phyloP scores from a whole-genome alignment of 2,329 filamentous ascomycete genomes.

The Fusarium bulbicola region DNA sequence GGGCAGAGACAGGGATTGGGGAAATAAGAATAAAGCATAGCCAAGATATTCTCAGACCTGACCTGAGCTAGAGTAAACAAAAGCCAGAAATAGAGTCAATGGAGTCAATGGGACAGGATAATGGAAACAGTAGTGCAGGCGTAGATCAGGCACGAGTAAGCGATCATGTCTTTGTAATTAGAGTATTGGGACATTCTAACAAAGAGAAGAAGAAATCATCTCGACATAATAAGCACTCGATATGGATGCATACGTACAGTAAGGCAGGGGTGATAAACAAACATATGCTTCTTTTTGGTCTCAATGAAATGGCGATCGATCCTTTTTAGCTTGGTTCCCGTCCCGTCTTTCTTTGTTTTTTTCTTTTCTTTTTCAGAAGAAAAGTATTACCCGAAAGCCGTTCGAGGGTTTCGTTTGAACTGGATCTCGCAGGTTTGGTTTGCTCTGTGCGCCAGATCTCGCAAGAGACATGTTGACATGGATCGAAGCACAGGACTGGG shows the following conservation, averaged over 20 bases:
- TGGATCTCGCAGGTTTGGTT: constrained; percentile 36
- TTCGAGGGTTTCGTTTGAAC: constrained; percentile 29
- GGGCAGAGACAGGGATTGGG: constrained; percentile 18
- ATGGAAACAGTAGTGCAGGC: constrained; percentile 28
- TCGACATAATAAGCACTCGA: background rate
- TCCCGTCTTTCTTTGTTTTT: background rate
- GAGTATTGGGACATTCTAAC: constrained; percentile 2
- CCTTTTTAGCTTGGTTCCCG: constrained; percentile 12
- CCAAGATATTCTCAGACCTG: constrained; percentile 18
- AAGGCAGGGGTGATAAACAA: background rate
- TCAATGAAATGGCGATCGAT: constrained; percentile 1
- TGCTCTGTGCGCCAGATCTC: constrained; percentile 42
- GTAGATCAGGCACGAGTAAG: background rate
- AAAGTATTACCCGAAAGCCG: constrained; percentile 1
- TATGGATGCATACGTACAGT: background rate
- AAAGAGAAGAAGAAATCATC: constrained; percentile 25
- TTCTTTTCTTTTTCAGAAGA: constrained; percentile 1
- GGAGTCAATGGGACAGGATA: constrained; percentile 9
- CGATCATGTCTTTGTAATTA: constrained; percentile 11
- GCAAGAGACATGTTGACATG: constrained; percentile 35
- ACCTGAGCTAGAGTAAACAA: constrained; percentile 2
- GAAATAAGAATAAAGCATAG: constrained; percentile 20
- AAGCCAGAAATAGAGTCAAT: constrained; percentile 36
- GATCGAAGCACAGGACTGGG: constrained; percentile 38
- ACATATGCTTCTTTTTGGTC: background rate